These are phyloP conservation scores for Albifimbria verrucaria DNA, from an alignment of 2,329 filamentous ascomycete genomes.

Conservation along the genomic window DNA sequence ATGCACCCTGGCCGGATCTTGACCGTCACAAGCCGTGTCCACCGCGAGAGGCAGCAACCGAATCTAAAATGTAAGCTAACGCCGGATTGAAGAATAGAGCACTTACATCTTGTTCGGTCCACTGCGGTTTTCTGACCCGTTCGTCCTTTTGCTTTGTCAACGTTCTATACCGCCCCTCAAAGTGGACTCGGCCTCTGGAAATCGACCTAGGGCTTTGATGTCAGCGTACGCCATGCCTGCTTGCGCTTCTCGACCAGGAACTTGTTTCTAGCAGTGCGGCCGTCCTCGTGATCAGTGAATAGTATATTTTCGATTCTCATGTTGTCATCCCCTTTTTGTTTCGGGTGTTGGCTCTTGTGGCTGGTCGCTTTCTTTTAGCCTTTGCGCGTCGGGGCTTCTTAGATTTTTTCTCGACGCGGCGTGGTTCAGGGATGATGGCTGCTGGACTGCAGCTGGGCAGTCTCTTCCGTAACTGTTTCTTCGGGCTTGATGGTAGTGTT, in stretches of 20 bases:
- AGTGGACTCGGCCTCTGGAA: conserved; percentile 67
- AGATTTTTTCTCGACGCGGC: not conserved
- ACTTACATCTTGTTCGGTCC: conserved; percentile 62
- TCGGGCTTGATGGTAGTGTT: not conserved
- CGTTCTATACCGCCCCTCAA: conserved; percentile 65
- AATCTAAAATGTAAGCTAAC: conserved; percentile 28
- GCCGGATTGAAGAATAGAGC: not conserved
- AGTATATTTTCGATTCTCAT: no score
- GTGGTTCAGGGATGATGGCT: not conserved
- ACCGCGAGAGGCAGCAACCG: conserved; percentile 43
- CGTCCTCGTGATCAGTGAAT: not conserved
- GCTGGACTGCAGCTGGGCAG: not conserved
- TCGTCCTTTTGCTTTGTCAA: conserved; percentile 61
- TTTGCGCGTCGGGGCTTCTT: not conserved
- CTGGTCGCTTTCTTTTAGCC: no score
- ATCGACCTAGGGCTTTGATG: conserved; percentile 53
- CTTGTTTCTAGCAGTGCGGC: conserved; percentile 32
- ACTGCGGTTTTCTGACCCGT: conserved; percentile 63
- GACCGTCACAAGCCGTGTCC: conserved; percentile 26
- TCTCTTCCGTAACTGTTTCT: not conserved
- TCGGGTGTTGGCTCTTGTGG: no score
- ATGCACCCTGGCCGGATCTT: conserved; percentile 27
- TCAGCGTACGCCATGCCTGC: conserved; percentile 61
- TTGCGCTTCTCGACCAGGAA: conserved; percentile 53
- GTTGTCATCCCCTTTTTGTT: no score